Conservation (phyloP, 495 filamentous ascomycete species). For the Penicillium simplicissimum region DNA sequence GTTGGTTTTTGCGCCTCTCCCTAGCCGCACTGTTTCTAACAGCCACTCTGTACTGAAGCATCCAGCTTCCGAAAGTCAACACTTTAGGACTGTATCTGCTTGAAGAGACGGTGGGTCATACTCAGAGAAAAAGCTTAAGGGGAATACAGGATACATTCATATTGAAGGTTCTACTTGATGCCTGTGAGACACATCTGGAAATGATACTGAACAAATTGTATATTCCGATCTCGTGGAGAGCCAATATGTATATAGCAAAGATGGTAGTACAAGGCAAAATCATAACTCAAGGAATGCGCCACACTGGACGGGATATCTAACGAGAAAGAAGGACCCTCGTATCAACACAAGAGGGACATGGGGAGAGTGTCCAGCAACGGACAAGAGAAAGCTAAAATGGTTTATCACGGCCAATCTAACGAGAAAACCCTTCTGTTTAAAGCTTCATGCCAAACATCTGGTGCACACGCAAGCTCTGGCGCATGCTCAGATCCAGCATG, state of each 20-base stretch:
- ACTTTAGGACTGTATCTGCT: too few species aligned
- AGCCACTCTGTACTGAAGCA: neutral
- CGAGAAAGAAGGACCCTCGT: conserved; percentile 11
- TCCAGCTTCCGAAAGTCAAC: too few species aligned
- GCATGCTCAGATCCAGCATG: conserved; percentile 95
- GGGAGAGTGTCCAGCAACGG: neutral
- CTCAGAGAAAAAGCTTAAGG: too few species aligned
- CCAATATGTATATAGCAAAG: conserved; percentile 6
- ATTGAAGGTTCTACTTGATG: neutral
- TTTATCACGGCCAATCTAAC: neutral
- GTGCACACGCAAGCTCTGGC: conserved; percentile 87
- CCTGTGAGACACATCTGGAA: neutral
- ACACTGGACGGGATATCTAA: conserved; percentile 27
- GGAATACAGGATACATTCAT: neutral
- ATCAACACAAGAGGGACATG: neutral
- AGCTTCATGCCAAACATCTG: conserved; percentile 96
- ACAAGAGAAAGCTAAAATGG: conserved; percentile 9
- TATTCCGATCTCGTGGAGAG: neutral
- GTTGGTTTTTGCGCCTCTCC: conserved; percentile 14
- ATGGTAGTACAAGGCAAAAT: conserved; percentile 22
- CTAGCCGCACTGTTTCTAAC: conserved; percentile 6
- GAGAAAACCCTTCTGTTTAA: conserved; percentile 42
- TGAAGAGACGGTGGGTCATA: too few species aligned
- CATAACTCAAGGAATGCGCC: conserved; percentile 19
- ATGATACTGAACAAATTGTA: neutral